Evolutionary conservation across 192 early-diverging fungal genomes (phyloP), one percentile per base, ranked within the genome.

Genomic region (Coemansia sp.): DNA sequence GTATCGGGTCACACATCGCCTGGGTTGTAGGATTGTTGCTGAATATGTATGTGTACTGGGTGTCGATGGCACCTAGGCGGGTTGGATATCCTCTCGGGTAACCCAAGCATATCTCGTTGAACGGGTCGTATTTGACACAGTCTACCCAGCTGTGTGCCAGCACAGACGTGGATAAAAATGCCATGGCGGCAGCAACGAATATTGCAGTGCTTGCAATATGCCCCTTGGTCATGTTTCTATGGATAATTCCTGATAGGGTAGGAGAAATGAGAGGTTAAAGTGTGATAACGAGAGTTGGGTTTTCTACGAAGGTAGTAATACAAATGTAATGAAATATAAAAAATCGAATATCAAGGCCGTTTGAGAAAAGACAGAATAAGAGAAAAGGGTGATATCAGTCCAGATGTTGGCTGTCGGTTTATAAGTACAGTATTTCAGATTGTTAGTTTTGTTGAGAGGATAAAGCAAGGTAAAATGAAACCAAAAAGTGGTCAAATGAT

Each of bases 131-230:
- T 43, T 85, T 84, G 55, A 76, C 66, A 32, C 85, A 87, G 65
- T 87, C 86, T 15, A 86, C 66, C 86, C 86, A 87, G 38, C 81
- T 83, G 75, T 87, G 86, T 53, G 79, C 85, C 65, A 77, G 69
- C 71, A 83, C 77, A 63, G 73, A 63, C 8, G 75, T 40, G 45
- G 67, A 62, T 19, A 40, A 17, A n/a, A 35, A 17, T 57, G 34
- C 33, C 9, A 57, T 0, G 0, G 23, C 33, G 2, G n/a, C 7
- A 57, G 33, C 55, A 57, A 25, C 53, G 9, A 42, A 52, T 22
- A 25, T 8, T 52, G 49, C 22, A 11, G 11, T 41, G 43, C 55
- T 33, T 8, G 29, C 29, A 33, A 57, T 9, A 36, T 4, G 4
- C 35, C 13, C 13, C 9, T 15, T 57, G 17, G 13, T 17, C 55